Evolutionary conservation across 2,329 filamentous ascomycete genomes (phyloP), one percentile per base, ranked within the genome.

Genomic region (Escovopsis weberi): DNA sequence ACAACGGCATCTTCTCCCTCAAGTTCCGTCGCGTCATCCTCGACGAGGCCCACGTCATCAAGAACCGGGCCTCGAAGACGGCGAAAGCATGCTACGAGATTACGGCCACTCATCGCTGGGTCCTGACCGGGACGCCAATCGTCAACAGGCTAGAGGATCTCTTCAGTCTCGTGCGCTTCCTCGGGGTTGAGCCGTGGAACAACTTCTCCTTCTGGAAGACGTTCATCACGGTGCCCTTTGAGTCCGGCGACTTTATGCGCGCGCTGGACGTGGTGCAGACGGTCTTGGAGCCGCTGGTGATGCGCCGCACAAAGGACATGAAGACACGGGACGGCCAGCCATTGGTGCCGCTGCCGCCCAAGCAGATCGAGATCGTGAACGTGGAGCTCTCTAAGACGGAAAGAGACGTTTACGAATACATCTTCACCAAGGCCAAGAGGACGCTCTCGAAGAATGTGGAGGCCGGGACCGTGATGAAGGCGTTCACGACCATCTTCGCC

Each of bases 141-240:
- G 89, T 98, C 51, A 98, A 98, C 59, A 81, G 86, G 37, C 70
- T 98, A 1, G 89, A 96, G 59, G 91, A 96, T 60, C 66, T 98
- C 12, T 96, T 95, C 64, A 94, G 85, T 55, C 65, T 98, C 33
- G 85, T 96, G 11, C 79, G 85, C 3, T 98, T 96, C 62, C 67
- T 98, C 10, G 80, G 85, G 44, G 91, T 98, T 4, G 89, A 96
- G 58, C 91, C 91, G 0, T 98, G 91, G 91, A 91, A 83, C 55
- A 96, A 96, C 59, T 98, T 98, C 60, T 94, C 88, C 0, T 98
- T 94, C 64, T 98, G 91, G 91, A 88, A 88, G 58, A 96, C 91
- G 0, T 98, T 98, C 59, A 96, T 98, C 55, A 98, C 91, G 0
- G 81, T 94, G 1, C 91, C 91, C 0, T 98, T 98, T 50, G 91